phyloP scores from a whole-genome alignment of 2,329 filamentous ascomycete genomes.

The Emergomyces africanus region DNA sequence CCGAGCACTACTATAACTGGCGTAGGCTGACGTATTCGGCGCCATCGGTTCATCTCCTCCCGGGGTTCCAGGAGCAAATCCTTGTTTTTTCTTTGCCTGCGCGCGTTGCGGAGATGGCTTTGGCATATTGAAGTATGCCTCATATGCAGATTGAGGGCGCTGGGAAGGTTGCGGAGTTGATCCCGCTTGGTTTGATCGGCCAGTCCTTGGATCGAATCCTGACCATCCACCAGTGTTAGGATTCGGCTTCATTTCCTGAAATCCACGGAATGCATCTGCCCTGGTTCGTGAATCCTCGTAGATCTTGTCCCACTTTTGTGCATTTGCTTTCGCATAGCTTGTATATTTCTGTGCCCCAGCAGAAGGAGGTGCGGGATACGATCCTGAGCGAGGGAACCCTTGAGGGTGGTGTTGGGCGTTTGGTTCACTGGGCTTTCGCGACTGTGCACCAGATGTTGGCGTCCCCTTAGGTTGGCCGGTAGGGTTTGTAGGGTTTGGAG shows the following conservation, averaged over 20 bases:
- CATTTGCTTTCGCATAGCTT: constrained; percentile 27
- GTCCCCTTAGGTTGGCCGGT: background rate
- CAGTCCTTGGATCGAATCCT: constrained; percentile 28
- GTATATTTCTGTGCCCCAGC: constrained; percentile 28
- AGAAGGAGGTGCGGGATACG: constrained; percentile 21
- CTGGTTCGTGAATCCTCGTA: constrained; percentile 29
- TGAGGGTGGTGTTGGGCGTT: constrained; percentile 16
- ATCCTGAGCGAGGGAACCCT: constrained; percentile 11
- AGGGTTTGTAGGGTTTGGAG: background rate
- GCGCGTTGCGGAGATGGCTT: constrained; percentile 24
- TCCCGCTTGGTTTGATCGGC: constrained; percentile 12
- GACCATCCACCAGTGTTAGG: constrained; percentile 21
- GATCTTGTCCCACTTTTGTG: constrained; percentile 27
- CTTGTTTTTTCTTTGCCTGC: constrained; percentile 38
- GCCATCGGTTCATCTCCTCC: constrained; percentile 49
- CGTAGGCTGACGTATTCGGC: constrained; percentile 39
- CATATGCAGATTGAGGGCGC: constrained; percentile 28
- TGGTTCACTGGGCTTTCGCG: background rate
- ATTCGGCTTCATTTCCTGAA: constrained; percentile 31
- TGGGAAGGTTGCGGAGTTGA: constrained; percentile 10
- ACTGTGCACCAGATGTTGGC: background rate
- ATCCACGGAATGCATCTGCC: constrained; percentile 33
- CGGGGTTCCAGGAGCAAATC: constrained; percentile 46
- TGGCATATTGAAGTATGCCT: constrained; percentile 22
- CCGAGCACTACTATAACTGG: constrained; percentile 24